Conservation (phyloP, 768 basidiomycete species). For the Mycena polygramma region DNA sequence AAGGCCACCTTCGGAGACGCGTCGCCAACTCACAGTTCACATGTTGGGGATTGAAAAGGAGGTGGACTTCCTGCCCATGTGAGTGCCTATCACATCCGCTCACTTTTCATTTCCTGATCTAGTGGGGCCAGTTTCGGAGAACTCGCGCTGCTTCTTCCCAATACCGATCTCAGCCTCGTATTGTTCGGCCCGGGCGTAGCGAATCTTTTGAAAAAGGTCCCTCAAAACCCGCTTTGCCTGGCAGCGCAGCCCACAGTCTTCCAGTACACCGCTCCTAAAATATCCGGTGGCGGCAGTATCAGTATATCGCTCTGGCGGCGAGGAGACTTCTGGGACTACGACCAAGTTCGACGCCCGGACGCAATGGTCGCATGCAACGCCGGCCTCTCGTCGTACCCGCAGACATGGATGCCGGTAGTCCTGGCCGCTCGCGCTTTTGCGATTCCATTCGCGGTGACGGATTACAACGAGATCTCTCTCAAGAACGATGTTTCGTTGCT, state of each 20-base stretch:
- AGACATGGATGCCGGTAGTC: constrained; percentile 52
- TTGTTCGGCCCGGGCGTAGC: constrained; percentile 54
- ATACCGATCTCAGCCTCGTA: constrained; percentile 58
- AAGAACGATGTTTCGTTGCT: not conserved
- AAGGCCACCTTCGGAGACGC: not conserved
- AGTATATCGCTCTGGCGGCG: constrained; percentile 47
- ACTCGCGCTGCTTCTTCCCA: constrained; percentile 57
- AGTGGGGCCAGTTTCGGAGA: constrained; percentile 55
- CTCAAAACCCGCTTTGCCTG: constrained; percentile 24
- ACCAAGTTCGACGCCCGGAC: constrained; percentile 45
- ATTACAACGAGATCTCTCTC: constrained; percentile 37
- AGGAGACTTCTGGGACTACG: constrained; percentile 13
- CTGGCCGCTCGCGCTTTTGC: constrained; percentile 40
- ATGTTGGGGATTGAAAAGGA: constrained; percentile 57
- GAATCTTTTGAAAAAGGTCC: constrained; percentile 47
- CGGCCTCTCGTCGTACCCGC: constrained; percentile 50
- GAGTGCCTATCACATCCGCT: constrained; percentile 31
- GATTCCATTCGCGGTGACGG: constrained; percentile 45
- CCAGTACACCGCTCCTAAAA: constrained; percentile 53
- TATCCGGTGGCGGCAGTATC: constrained; percentile 54
- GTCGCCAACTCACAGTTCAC: constrained; percentile 32
- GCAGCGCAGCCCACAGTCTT: constrained; percentile 40
- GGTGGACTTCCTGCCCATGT: constrained; percentile 57
- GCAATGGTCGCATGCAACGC: constrained; percentile 58
- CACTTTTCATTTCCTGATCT: constrained; percentile 5